Conservation (phyloP, 1,139 yeast genomes). For the Zygosaccharomyces sapae region DNA sequence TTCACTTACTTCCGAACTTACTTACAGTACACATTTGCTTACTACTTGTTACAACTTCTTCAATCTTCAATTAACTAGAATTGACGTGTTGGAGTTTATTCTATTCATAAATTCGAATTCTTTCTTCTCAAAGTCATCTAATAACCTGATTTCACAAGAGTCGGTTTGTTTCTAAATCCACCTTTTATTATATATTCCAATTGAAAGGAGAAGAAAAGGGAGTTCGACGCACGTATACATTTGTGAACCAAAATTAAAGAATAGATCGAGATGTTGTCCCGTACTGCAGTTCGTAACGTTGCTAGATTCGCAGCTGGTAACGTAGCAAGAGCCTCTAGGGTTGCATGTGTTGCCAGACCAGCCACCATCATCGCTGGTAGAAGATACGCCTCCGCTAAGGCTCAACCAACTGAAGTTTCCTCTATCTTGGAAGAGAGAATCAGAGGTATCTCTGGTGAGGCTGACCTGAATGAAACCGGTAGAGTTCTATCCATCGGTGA, state of each 20-base stretch:
- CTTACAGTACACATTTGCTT: not conserved
- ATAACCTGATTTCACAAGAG: slow-evolving; percentile 4
- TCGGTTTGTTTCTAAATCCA: slow-evolving; percentile 7
- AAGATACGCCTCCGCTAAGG: slow-evolving; percentile 94
- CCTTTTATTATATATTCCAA: slow-evolving; percentile 6
- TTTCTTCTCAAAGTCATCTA: not conserved
- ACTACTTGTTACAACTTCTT: not conserved
- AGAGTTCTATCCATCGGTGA: slow-evolving; percentile 99
- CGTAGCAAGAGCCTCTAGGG: slow-evolving; percentile 46
- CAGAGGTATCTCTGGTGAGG: slow-evolving; percentile 97
- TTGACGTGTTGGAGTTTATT: slow-evolving; percentile 7
- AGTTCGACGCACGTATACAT: slow-evolving; percentile 2
- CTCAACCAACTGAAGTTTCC: slow-evolving; percentile 99
- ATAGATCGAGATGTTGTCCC: slow-evolving; percentile 59
- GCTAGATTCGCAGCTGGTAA: slow-evolving; percentile 59
- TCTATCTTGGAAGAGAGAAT: slow-evolving; percentile 98
- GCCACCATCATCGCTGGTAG: slow-evolving; percentile 58
- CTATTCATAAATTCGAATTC: slow-evolving; percentile 1
- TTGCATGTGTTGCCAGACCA: slow-evolving; percentile 70
- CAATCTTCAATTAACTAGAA: slow-evolving; percentile 2
- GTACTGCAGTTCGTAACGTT: slow-evolving; percentile 79
- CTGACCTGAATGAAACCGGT: slow-evolving; percentile 98
- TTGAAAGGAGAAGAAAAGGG: slow-evolving; percentile 7
- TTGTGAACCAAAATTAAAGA: too few species aligned
- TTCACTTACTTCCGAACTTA: too few species aligned